Percentiles rank a stretch among this genome's conserved stretches.
Evolutionary conservation across 257 asterid genomes (phyloP).

Genomic region (Solanum okadae): DNA sequence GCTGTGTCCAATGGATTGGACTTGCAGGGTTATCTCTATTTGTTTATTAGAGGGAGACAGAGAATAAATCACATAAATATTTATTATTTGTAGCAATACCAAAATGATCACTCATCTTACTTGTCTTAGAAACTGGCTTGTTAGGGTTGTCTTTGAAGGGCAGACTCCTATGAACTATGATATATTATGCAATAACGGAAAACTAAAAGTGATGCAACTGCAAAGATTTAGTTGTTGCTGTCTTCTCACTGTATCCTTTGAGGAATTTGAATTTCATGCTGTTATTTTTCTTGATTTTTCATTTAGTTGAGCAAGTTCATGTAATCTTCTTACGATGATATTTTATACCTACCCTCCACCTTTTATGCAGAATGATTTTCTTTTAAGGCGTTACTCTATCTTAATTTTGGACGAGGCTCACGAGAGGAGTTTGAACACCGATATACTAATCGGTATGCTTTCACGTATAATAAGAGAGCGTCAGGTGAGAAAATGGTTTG

Average conservation of each 20-base stretch:
- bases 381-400: slow-evolving; percentile 73
- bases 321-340: background rate
- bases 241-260: background rate
- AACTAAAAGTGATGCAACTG: background rate
- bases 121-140: background rate
- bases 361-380: slow-evolving; percentile 63
- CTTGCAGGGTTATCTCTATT: background rate
- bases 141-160: background rate
- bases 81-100: background rate
- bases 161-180: background rate
- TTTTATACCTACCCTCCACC: background rate
- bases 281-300: background rate
- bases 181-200: background rate
- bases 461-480: slow-evolving; percentile 84
- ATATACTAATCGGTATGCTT: slow-evolving; percentile 98
- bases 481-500: slow-evolving; percentile 37
- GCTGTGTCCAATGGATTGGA: background rate
- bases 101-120: background rate
- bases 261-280: background rate
- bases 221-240: background rate
- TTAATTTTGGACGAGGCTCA: slow-evolving; percentile 96
- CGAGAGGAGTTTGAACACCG: slow-evolving; percentile 96
- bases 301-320: background rate
- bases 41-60: background rate
- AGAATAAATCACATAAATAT: background rate